Percentiles rank a stretch among this genome's conserved stretches.
These are phyloP conservation scores for Aspergillus kassunensis DNA, from an alignment of 495 filamentous ascomycete genomes.

Conservation along the genomic window DNA sequence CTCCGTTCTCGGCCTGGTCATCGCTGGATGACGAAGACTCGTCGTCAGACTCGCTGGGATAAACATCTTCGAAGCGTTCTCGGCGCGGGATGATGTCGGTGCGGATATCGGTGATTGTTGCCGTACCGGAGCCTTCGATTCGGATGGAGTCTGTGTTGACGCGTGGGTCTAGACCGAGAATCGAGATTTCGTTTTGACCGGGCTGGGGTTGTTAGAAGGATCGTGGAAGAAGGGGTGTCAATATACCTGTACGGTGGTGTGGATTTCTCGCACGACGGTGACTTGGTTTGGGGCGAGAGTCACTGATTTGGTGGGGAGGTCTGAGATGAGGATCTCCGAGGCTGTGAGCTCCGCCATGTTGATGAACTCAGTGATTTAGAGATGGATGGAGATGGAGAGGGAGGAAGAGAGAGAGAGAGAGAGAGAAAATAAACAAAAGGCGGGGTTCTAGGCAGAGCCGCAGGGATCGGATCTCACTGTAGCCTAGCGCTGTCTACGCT, in stretches of 20 bases:
- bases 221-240: not conserved
- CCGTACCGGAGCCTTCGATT: conserved; percentile 48
- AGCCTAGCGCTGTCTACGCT: no score
- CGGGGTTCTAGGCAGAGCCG: no score
- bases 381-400: no score
- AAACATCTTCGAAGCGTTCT: conserved; percentile 54
- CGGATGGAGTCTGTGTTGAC: conserved; percentile 65
- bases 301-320: conserved; percentile 54
- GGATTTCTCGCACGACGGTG: conserved; percentile 60
- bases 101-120: conserved; percentile 61
- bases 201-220: conserved; percentile 53
- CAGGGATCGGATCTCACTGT: no score
- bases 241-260: conserved; percentile 52
- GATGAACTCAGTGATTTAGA: no score
- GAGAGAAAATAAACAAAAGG: no score
- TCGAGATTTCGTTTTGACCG: conserved; percentile 52
- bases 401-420: no score
- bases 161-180: conserved; percentile 58
- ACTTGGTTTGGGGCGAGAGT: conserved; percentile 59
- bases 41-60: conserved; percentile 44
- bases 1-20: conserved; percentile 21
- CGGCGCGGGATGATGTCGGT: conserved; percentile 59
- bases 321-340: conserved; percentile 10
- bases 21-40: conserved; percentile 33
- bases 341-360: conserved; percentile 8